Evolutionary conservation across 306 rosid genomes (phyloP).

Genomic region (Fragaria nilgerrensis): DNA sequence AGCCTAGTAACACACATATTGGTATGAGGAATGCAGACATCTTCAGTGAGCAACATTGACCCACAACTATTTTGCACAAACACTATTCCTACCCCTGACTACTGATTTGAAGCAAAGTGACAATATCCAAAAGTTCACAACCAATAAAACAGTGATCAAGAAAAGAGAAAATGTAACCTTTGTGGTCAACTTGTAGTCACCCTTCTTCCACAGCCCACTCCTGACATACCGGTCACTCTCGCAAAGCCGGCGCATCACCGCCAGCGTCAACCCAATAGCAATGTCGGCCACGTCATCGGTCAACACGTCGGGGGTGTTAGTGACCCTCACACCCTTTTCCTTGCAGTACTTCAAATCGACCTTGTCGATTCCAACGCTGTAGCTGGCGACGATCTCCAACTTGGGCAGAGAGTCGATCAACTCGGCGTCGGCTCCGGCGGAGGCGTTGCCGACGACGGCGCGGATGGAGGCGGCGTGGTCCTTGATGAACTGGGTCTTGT

Average conservation of each 20-base stretch:
- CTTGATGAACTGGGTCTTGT: conserved; percentile 30
- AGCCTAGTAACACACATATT: not conserved
- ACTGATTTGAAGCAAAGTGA: not conserved
- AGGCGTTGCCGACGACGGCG: conserved; percentile 46
- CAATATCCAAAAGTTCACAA: not conserved
- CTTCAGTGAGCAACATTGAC: not conserved
- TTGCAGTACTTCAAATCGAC: conserved; percentile 53
- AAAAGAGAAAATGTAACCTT: conserved; percentile 41
- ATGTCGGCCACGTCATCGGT: conserved; percentile 81
- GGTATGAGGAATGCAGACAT: not conserved
- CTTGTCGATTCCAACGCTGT: conserved; percentile 74
- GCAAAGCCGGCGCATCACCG: conserved; percentile 57
- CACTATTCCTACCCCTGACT: not conserved
- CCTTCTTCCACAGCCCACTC: conserved; percentile 61
- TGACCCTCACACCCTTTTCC: conserved; percentile 70
- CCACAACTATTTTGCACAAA: not conserved
- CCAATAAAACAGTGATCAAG: not conserved
- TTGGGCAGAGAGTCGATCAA: conserved; percentile 58
- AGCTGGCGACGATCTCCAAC: conserved; percentile 68
- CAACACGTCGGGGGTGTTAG: conserved; percentile 78
- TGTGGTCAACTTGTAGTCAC: conserved; percentile 62
- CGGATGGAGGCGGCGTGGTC: conserved; percentile 52
- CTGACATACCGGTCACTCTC: conserved; percentile 67
- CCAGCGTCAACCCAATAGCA: conserved; percentile 54
- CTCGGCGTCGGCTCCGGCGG: conserved; percentile 50